Conservation (phyloP, 2,329 filamentous ascomycete genomes). For the Pyrenophora tritici-repentis region DNA sequence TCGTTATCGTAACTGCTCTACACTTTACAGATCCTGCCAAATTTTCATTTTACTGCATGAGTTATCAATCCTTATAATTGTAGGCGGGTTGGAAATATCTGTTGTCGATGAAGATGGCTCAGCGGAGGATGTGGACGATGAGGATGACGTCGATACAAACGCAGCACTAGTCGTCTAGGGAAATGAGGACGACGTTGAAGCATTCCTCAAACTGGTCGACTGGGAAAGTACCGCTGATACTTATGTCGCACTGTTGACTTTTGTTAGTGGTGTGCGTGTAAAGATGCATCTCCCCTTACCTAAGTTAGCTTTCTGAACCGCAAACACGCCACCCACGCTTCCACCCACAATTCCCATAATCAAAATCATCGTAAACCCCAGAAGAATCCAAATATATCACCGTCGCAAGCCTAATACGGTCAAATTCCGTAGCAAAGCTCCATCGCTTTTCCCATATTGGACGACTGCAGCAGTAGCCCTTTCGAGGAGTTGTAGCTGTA, state of each 20-base stretch:
- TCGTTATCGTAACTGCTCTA: neutral
- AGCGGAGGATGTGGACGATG: too few relatives aligned
- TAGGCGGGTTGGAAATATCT: too few relatives aligned
- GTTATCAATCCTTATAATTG: neutral
- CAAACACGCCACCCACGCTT: neutral
- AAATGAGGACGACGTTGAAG: neutral
- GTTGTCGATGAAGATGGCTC: too few relatives aligned
- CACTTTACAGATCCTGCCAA: neutral
- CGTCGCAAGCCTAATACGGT: neutral
- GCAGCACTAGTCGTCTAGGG: too few relatives aligned
- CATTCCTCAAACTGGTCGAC: neutral
- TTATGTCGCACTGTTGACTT: neutral
- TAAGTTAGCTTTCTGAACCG: neutral
- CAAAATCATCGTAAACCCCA: neutral
- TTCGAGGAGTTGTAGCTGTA: neutral
- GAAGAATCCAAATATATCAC: neutral
- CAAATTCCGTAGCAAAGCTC: neutral
- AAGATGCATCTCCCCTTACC: neutral
- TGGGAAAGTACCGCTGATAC: neutral
- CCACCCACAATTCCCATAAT: neutral
- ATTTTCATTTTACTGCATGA: constrained; percentile 1
- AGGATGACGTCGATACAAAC: too few relatives aligned
- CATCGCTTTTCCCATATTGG: neutral
- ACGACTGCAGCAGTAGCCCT: neutral
- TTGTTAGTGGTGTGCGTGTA: neutral